A percentile compares a stretch with the other conserved stretches of the same genome.
phyloP scores from a whole-genome alignment of 2,329 filamentous ascomycete species.

The Harringtonia lauricola region DNA sequence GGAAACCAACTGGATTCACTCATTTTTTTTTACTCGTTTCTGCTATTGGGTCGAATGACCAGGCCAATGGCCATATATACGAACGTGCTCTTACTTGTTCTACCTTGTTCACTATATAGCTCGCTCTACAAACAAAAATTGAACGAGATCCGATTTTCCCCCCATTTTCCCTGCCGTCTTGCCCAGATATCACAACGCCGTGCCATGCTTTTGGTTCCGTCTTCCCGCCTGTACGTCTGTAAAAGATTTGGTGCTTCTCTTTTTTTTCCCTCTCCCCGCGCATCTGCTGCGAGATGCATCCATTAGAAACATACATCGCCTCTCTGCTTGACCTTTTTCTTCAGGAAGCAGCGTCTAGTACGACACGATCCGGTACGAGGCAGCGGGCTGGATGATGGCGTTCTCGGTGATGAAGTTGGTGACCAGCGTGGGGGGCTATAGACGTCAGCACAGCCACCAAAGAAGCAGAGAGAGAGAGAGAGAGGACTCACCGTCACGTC shows the following conservation, averaged over 20 bases:
- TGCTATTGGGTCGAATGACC: too few species aligned
- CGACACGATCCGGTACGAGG: constrained; percentile 9
- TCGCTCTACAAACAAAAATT: too few species aligned
- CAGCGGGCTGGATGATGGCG: constrained; percentile 36
- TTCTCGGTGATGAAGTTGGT: constrained; percentile 67
- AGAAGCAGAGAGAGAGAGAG: neutral
- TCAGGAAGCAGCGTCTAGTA: constrained; percentile 9
- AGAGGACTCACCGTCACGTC: constrained; percentile 52
- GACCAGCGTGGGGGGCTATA: constrained; percentile 54
- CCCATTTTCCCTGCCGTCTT: too few species aligned
- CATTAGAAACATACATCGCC: neutral
- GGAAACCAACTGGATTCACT: too few species aligned
- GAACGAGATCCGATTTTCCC: too few species aligned
- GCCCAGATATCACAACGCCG: neutral
- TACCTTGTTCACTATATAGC: too few species aligned
- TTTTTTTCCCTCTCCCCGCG: neutral
- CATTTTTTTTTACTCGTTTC: too few species aligned
- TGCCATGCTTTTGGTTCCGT: too few species aligned
- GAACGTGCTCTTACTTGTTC: too few species aligned
- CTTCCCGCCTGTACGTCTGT: too few species aligned
- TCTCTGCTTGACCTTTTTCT: neutral
- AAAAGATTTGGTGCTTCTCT: neutral
- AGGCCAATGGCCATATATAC: too few species aligned
- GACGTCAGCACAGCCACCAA: neutral
- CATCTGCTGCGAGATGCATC: too few species aligned